Evolutionary conservation across 345 rosid species (phyloP).

Genomic region (Anacardium occidentale): DNA sequence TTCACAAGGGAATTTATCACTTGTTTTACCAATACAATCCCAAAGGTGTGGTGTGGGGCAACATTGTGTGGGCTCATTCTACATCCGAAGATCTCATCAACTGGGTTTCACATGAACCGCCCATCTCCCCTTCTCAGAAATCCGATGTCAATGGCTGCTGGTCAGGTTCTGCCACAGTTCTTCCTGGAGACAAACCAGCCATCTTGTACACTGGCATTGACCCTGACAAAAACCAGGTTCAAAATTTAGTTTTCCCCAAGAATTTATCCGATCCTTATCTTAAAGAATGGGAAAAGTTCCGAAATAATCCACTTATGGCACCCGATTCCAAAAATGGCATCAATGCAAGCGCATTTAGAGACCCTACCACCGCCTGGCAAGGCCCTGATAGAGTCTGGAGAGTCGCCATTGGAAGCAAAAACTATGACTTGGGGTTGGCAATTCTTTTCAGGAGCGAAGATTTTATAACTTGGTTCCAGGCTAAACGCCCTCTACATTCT

Average conservation of each 20-base stretch:
- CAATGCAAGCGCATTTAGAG: constrained; percentile 47
- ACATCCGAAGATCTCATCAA: constrained; percentile 55
- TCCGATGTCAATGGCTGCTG: constrained; percentile 50
- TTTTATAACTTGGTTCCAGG: constrained; percentile 49
- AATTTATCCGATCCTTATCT: constrained; percentile 50
- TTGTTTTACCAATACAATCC: constrained; percentile 65
- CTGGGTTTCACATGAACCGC: constrained; percentile 42
- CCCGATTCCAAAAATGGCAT: constrained; percentile 26
- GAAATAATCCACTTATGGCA: constrained; percentile 39
- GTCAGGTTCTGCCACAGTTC: constrained; percentile 58
- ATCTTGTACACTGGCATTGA: constrained; percentile 57
- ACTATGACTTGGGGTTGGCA: constrained; percentile 39
- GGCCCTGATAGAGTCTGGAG: constrained; percentile 41
- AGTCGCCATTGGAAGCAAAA: constrained; percentile 33
- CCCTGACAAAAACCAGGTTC: constrained; percentile 32
- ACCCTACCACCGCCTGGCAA: constrained; percentile 58
- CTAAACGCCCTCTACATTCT: constrained; percentile 49
- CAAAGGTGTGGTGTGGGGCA: constrained; percentile 49
- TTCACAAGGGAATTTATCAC: constrained; percentile 57
- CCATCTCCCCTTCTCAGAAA: constrained; percentile 39
- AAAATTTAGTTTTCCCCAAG: constrained; percentile 44
- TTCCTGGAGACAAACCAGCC: constrained; percentile 34
- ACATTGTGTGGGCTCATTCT: constrained; percentile 67
- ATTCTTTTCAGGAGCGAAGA: constrained; percentile 54
- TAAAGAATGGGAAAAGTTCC: constrained; percentile 44